phyloP scores from a whole-genome alignment of 2,329 filamentous ascomycete species.

The Paraconiothyrium sp. region DNA sequence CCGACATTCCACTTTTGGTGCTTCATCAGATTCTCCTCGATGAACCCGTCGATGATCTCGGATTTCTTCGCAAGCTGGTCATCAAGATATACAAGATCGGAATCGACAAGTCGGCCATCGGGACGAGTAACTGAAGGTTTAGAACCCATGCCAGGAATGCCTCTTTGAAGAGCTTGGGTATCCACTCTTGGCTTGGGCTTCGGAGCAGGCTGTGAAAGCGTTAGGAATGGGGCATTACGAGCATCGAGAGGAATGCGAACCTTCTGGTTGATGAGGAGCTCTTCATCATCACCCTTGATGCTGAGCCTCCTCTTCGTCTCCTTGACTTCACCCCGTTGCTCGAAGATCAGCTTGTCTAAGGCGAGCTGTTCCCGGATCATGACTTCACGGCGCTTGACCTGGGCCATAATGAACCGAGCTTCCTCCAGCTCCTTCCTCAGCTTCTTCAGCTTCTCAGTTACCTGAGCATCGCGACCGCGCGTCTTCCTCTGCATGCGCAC shows the following conservation, averaged over 20 bases:
- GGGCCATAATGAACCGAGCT: slow-evolving; percentile 79
- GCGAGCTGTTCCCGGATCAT: slow-evolving; percentile 80
- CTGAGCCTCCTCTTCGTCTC: slow-evolving; percentile 86
- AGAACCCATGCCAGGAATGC: slow-evolving; percentile 67
- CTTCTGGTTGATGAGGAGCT: slow-evolving; percentile 86
- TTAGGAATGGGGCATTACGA: slow-evolving; percentile 26
- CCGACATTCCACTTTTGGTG: slow-evolving; percentile 92
- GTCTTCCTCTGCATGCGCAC: slow-evolving; percentile 95
- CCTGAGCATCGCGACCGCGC: slow-evolving; percentile 89
- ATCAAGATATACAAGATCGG: slow-evolving; percentile 79
- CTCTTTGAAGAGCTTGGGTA: slow-evolving; percentile 69
- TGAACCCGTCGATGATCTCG: slow-evolving; percentile 80
- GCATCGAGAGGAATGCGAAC: slow-evolving; percentile 59
- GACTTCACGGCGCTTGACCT: slow-evolving; percentile 82
- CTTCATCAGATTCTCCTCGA: slow-evolving; percentile 86
- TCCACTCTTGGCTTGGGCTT: slow-evolving; percentile 67
- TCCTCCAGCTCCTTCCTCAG: slow-evolving; percentile 91
- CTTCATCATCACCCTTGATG: slow-evolving; percentile 93
- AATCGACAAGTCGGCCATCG: slow-evolving; percentile 75
- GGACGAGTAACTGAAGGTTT: slow-evolving; percentile 62
- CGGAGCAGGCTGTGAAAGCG: slow-evolving; percentile 42
- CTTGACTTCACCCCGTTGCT: slow-evolving; percentile 83
- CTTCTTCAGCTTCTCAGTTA: slow-evolving; percentile 92
- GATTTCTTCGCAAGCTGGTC: slow-evolving; percentile 84
- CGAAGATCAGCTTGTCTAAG: slow-evolving; percentile 80